Percentiles rank a stretch among this genome's conserved stretches.
Evolutionary conservation across 176 grass and related monocot species (phyloP).

Genomic region (Lolium perenne): DNA sequence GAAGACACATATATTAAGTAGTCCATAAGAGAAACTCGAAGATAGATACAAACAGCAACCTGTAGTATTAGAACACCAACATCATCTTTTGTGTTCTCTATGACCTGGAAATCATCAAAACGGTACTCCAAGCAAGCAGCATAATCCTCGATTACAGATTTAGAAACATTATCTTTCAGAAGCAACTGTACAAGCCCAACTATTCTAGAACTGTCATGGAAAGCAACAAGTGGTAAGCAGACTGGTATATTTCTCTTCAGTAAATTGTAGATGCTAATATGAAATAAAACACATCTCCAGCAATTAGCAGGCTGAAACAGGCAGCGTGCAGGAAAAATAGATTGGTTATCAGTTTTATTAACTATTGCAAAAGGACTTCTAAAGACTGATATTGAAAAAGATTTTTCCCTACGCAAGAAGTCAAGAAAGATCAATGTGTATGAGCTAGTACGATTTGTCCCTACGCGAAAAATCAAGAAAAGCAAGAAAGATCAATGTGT

Average conservation of each 20-base stretch:
- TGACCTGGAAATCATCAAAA: constrained; percentile 85
- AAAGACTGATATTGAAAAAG: no score
- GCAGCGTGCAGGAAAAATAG: not conserved
- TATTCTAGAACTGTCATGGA: constrained; percentile 77
- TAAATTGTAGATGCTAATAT: constrained; percentile 11
- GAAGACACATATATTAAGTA: constrained; percentile 22
- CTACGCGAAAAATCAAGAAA: no score
- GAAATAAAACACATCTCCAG: not conserved
- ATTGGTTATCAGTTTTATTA: no score
- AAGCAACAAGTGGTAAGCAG: constrained; percentile 37
- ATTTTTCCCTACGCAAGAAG: no score
- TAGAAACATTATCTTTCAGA: constrained; percentile 74
- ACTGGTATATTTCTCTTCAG: not conserved
- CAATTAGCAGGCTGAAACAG: constrained; percentile 12
- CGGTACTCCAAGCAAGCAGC: constrained; percentile 91
- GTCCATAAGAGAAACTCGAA: constrained; percentile 14
- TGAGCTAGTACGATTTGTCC: no score
- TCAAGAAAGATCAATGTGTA: no score
- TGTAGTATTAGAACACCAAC: constrained; percentile 87
- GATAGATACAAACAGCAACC: constrained; percentile 56
- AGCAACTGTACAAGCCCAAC: constrained; percentile 83
- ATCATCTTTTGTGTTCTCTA: constrained; percentile 86
- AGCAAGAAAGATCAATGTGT: no score
- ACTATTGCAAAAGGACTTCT: no score
- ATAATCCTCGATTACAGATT: constrained; percentile 92